Evolutionary conservation across 768 basidiomycete species (phyloP), one percentile per base, ranked within the genome.

Genomic region (Tricholoma sp.): DNA sequence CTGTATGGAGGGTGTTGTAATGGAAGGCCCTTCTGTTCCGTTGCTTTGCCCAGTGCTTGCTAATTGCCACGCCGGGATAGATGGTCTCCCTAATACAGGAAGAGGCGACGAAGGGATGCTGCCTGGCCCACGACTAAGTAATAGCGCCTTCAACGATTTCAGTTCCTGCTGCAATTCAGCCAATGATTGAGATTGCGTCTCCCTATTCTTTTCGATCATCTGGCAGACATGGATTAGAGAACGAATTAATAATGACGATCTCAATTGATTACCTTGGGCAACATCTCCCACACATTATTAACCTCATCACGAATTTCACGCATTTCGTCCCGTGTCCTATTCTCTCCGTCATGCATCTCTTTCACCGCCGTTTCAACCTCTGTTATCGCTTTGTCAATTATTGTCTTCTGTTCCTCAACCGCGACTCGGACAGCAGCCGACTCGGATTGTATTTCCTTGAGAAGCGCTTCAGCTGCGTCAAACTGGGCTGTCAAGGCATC

Each of bases 171-270:
- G 94, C 11, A 98, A 78, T 64, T 98, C 96, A 54, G 80, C 74
- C 12, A 98, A 78, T 1, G 93, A 91, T 58, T 88, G 84, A 19
- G 83, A 81, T 71, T 97, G 94, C 12, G 83, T 80, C 55, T 92
- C 88, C 68, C 93, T 91, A 68, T 88, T 91, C 74, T 91, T 94
- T 56, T 97, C 92, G 54, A 97, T 88, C 90, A 98, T 91, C 95
- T 98, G 46, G 22, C 24, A 6, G 19, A 35, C n/a, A 61, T 54
- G 37, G 12, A 49, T 57, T 31, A 52, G 22, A 58, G 41, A 24
- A 27, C n/a, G 37, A 32, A 58, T 29, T 8, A 10, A 46, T 6
- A 11, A 49, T 16, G 37, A 54, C n/a, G 11, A 49, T 58, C 35
- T 34, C 45, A 18, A 59, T n/a, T n/a, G 24, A 9, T 19, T 49